Conservation (phyloP, 208 protist genomes). For the Phytomonas sp. region DNA sequence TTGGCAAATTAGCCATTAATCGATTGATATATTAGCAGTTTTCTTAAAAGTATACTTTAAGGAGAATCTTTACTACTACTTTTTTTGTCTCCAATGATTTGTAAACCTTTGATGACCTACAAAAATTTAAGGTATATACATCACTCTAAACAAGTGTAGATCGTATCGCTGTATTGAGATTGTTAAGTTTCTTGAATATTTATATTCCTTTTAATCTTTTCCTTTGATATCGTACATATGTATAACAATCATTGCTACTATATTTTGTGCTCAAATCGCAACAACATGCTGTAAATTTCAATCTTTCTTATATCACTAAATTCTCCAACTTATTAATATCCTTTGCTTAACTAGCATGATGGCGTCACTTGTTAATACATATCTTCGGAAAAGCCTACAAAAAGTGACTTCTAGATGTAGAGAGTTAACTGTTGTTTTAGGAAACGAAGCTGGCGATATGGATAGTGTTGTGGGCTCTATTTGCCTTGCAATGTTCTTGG, state of each 20-base stretch:
- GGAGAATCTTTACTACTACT: background rate
- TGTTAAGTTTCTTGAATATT: background rate
- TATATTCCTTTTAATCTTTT: background rate
- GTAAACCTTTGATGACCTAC: background rate
- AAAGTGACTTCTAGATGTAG: conserved; percentile 14
- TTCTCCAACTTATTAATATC: background rate
- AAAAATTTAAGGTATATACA: conserved; percentile 5
- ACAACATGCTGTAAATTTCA: conserved; percentile 1
- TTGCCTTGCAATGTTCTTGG: conserved; percentile 64
- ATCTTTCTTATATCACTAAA: background rate
- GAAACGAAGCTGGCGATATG: conserved; percentile 85
- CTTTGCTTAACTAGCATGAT: conserved; percentile 16
- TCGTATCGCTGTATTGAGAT: background rate
- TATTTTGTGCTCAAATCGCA: background rate
- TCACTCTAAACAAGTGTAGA: background rate
- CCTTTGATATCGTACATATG: background rate
- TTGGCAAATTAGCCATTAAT: background rate
- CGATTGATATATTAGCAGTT: background rate
- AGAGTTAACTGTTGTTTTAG: conserved; percentile 45
- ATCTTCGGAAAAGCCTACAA: conserved; percentile 32
- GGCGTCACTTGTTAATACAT: conserved; percentile 52
- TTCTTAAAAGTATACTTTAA: background rate
- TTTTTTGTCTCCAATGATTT: background rate
- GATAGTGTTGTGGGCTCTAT: conserved; percentile 82
- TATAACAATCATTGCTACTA: background rate